phyloP scores from a whole-genome alignment of 495 filamentous ascomycete genomes.

The Trichoderma gamsii region DNA sequence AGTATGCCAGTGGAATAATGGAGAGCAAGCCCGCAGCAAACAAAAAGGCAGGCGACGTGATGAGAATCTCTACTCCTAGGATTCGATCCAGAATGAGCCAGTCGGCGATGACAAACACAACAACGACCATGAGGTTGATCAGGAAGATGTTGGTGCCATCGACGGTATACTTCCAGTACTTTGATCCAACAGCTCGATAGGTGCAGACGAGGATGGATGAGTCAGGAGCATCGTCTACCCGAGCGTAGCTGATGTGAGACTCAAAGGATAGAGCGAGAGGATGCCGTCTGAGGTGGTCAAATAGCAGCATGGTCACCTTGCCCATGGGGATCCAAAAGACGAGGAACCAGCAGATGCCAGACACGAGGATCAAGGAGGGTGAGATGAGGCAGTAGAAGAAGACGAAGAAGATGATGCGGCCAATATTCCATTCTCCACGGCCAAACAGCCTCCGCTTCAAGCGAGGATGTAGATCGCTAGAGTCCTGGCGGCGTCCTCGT shows the following conservation, averaged over 20 bases:
- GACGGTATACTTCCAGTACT: conserved; percentile 99
- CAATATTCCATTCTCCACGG: conserved; percentile 89
- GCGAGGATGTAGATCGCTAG: conserved; percentile 44
- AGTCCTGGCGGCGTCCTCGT: conserved; percentile 35
- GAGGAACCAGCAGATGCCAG: conserved; percentile 85
- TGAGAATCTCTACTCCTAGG: conserved; percentile 58
- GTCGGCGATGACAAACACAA: conserved; percentile 88
- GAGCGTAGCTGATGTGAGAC: conserved; percentile 70
- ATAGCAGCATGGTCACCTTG: conserved; percentile 82
- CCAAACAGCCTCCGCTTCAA: conserved; percentile 89
- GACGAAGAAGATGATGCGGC: conserved; percentile 89
- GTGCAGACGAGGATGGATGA: conserved; percentile 92
- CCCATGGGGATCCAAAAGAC: conserved; percentile 99
- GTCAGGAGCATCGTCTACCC: conserved; percentile 56
- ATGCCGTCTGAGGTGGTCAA: conserved; percentile 87
- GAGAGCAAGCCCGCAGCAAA: conserved; percentile 82
- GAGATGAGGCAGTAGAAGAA: conserved; percentile 95
- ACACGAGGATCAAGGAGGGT: conserved; percentile 81
- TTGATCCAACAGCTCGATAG: conserved; percentile 85
- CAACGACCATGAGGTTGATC: conserved; percentile 89
- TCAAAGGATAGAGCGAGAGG: conserved; percentile 91
- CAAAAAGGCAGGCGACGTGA: conserved; percentile 77
- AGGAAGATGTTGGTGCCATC: conserved; percentile 98
- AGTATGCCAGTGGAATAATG: conserved; percentile 96
- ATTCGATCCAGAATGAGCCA: conserved; percentile 67